Conservation (phyloP, 345 rosid species). For the Iberis pinnata region DNA sequence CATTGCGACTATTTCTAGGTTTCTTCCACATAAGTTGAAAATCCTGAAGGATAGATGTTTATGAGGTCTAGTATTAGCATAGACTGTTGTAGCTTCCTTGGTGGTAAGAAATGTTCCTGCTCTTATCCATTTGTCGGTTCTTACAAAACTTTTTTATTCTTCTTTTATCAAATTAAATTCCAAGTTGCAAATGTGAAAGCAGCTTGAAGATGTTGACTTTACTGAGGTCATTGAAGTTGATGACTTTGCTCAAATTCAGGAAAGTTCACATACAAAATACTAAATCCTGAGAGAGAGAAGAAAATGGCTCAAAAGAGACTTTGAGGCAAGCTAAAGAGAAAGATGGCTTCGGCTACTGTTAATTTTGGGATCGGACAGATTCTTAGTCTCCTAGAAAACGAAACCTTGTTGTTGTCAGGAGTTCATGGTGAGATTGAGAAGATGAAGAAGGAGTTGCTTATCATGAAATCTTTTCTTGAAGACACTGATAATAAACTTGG, state of each 20-base stretch:
- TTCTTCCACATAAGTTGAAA: too few relatives aligned
- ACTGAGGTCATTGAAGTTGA: background rate
- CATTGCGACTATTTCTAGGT: too few relatives aligned
- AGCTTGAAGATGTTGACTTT: slow-evolving; percentile 8
- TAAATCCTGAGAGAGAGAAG: background rate
- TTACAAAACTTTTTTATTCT: too few relatives aligned
- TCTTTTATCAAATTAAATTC: background rate
- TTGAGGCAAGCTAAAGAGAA: background rate
- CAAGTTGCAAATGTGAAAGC: slow-evolving; percentile 16
- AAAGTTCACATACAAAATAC: background rate
- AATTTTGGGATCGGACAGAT: slow-evolving; percentile 28
- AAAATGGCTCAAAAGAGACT: background rate
- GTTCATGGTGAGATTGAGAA: slow-evolving; percentile 25
- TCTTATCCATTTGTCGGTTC: too few relatives aligned
- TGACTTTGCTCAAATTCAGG: background rate
- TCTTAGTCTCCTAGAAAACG: slow-evolving; percentile 25
- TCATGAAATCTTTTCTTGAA: slow-evolving; percentile 33
- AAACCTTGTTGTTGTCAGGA: slow-evolving; percentile 27
- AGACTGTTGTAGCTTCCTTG: too few relatives aligned
- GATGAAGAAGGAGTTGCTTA: slow-evolving; percentile 30
- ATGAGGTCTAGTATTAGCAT: too few relatives aligned
- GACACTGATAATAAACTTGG: slow-evolving; percentile 17
- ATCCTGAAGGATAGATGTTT: too few relatives aligned
- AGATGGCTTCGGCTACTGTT: slow-evolving; percentile 24
- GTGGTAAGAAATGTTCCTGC: too few relatives aligned